Conservation (phyloP, 2,329 filamentous ascomycete genomes). For the Aspergillus persii region DNA sequence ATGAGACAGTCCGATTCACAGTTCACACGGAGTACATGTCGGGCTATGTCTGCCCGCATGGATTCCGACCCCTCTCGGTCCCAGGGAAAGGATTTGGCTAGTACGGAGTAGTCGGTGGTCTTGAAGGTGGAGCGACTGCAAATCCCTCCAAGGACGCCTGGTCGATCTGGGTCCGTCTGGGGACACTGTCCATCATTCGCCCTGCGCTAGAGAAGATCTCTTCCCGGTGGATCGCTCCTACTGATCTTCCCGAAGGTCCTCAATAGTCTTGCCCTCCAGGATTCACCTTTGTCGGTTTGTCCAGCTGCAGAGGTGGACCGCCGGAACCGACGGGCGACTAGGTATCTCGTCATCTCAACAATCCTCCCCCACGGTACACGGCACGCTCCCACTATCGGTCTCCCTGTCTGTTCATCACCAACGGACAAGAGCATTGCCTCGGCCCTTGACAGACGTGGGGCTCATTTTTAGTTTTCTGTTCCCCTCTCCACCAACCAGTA, state of each 20-base stretch:
- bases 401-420: neutral
- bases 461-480: neutral
- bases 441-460: neutral
- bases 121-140: neutral
- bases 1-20: neutral
- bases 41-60: neutral
- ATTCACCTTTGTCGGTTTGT: neutral
- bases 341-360: neutral
- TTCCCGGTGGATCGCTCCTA: neutral
- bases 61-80: neutral
- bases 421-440: neutral
- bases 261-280: constrained; percentile 1
- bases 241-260: constrained; percentile 8
- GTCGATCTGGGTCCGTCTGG: constrained; percentile 3
- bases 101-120: neutral
- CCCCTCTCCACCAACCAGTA: neutral
- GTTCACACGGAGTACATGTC: neutral
- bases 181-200: neutral
- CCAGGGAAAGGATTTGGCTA: neutral
- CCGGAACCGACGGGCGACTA: neutral
- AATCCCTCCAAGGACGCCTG: constrained; percentile 1
- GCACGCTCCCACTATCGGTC: neutral
- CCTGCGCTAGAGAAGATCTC: constrained; percentile 5
- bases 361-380: neutral
- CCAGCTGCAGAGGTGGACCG: neutral